Evolutionary conservation across 306 rosid species (phyloP), one percentile per base, ranked within the genome.

Genomic region (Lathyrus sativus): DNA sequence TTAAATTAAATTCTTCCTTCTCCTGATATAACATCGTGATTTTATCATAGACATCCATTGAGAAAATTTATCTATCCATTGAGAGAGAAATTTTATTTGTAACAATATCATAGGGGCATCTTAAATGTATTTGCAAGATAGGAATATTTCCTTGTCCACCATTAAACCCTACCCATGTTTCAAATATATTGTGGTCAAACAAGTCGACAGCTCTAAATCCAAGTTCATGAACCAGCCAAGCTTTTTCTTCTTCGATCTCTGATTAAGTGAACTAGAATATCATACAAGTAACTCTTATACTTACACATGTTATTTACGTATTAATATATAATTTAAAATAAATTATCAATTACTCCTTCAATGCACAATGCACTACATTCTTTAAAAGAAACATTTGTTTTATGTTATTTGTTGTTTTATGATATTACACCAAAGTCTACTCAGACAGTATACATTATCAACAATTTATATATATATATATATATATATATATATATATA

Each of bases 201-300:
- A 66, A 58, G 79, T 73, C 71, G 74, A 81, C 77, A 73, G 77
- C 70, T 73, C 74, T 75, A 53, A 57, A 57, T 76, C 55, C 74
- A 70, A 65, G 84, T 83, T 83, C 87, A 79, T 83, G 87, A 83
- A 83, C 87, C 72, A 72, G 60, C 56, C 77, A 70, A 51, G 63
- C 45, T 51, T 79, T 73, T 19, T 66, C 66, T 68, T 72, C 74
- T 38, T 65, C 72, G 57, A 70, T 64, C 28, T 3, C 72, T 62
- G 44, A 79, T 68, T 79, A 72, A 72, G 33, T 5, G 15, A 53
- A 76, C 48, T 68, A 79, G 67, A 79, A 75, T 66, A 82, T 68
- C 61, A 41, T 39, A 39, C 11, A n/a, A 45, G 60, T 73, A 69
- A 65, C 71, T 50, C 74, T 51, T 55, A 9, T 29, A 68, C 59